Conservation (phyloP, 148 eudicot species). For the Dysphania ambrosioides region DNA sequence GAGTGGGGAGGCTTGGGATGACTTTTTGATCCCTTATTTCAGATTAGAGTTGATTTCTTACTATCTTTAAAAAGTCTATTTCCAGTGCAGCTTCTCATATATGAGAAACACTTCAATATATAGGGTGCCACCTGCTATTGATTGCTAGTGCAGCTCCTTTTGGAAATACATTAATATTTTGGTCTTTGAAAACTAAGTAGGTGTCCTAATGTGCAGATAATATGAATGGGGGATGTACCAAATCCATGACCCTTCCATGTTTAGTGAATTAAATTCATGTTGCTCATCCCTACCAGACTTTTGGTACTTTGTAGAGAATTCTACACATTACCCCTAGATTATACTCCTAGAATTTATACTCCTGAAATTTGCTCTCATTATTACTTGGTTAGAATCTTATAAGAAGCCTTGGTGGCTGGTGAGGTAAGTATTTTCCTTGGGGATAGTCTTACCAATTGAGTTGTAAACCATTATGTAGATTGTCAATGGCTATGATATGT, state of each 20-base stretch:
- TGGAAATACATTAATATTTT: background rate
- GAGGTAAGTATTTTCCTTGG: background rate
- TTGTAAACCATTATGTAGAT: background rate
- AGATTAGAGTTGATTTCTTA: background rate
- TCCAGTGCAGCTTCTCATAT: background rate
- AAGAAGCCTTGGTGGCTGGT: too few relatives aligned
- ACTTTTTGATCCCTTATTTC: background rate
- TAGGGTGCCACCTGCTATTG: slow-evolving; percentile 2
- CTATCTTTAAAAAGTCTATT: background rate
- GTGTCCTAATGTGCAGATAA: background rate
- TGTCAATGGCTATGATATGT: background rate
- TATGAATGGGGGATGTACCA: background rate
- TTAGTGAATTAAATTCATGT: background rate
- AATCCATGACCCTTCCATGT: background rate
- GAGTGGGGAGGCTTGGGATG: background rate
- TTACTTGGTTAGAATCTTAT: background rate
- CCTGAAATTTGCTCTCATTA: slow-evolving; percentile 1
- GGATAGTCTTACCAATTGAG: background rate
- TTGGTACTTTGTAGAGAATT: background rate
- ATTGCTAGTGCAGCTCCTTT: background rate
- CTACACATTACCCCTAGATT: background rate
- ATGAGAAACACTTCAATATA: background rate
- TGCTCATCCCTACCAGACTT: background rate
- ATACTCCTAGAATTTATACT: background rate
- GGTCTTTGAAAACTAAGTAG: background rate